phyloP scores from a whole-genome alignment of 2,329 filamentous ascomycete genomes.

The Hirsutella rhossiliensis region DNA sequence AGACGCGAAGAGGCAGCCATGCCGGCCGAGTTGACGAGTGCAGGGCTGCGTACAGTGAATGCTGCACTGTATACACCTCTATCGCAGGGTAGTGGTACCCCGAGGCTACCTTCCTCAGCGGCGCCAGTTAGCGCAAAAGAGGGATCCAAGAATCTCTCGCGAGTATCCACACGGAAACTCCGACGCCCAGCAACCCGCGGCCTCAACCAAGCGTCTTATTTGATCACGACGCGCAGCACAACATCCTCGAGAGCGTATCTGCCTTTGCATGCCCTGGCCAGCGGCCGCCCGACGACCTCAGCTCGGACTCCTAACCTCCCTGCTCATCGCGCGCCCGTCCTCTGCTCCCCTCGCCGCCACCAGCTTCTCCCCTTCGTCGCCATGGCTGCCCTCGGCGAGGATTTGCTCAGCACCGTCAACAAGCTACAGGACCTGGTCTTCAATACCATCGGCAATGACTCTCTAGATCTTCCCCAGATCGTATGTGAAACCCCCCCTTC shows the following conservation, averaged over 20 bases:
- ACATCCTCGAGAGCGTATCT: not conserved
- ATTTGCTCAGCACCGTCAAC: constrained; percentile 91
- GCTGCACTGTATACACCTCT: no score
- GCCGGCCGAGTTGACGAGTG: no score
- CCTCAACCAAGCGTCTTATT: not conserved
- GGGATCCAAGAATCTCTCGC: not conserved
- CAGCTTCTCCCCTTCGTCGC: constrained; percentile 6
- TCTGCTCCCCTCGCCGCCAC: not conserved
- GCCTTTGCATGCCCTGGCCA: not conserved
- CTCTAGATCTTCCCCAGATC: constrained; percentile 93
- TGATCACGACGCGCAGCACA: not conserved
- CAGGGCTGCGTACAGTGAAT: no score
- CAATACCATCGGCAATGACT: constrained; percentile 99
- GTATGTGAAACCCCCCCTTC: constrained; percentile 58
- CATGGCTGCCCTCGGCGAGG: constrained; percentile 94
- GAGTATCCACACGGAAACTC: not conserved
- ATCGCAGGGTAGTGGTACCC: no score
- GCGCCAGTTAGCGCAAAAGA: not conserved
- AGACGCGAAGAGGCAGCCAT: no score
- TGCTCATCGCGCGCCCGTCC: not conserved
- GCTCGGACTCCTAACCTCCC: not conserved
- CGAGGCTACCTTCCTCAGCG: no score
- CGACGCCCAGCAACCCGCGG: not conserved
- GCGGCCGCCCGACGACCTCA: not conserved
- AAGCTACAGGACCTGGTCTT: constrained; percentile 98